phyloP scores from a whole-genome alignment of 495 filamentous ascomycete genomes.

The Patellaria atrata region DNA sequence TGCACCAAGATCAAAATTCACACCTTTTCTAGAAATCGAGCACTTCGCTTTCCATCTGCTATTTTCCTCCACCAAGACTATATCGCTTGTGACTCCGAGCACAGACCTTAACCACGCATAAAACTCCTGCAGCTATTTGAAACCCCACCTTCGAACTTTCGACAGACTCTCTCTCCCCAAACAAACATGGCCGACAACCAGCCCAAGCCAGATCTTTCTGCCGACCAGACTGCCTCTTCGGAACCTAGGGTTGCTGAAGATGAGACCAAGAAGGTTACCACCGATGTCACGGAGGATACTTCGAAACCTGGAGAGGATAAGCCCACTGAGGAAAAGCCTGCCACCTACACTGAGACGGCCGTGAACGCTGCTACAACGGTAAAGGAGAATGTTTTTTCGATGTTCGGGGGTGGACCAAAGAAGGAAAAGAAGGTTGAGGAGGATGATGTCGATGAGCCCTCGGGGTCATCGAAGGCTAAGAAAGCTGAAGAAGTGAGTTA shows the following conservation, averaged over 20 bases:
- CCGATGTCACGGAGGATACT: constrained; percentile 8
- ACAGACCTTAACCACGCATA: no score
- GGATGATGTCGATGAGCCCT: constrained; percentile 64
- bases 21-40: background rate
- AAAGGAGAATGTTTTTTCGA: constrained; percentile 73
- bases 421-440: constrained; percentile 70
- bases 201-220: constrained; percentile 14
- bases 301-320: constrained; percentile 8
- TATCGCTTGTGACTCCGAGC: background rate
- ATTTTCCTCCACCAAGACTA: background rate
- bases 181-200: constrained; percentile 15
- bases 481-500: constrained; percentile 32
- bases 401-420: constrained; percentile 90
- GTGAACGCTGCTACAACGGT: constrained; percentile 39
- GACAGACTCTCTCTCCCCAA: background rate
- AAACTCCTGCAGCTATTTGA: no score
- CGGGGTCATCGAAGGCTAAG: constrained; percentile 79
- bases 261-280: constrained; percentile 20
- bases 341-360: constrained; percentile 28
- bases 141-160: background rate
- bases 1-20: no score
- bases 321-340: constrained; percentile 47
- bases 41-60: background rate
- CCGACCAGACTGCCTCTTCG: constrained; percentile 15
- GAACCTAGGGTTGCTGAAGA: constrained; percentile 13